Evolutionary conservation across 2,329 filamentous ascomycete species (phyloP).

Genomic region (Pseudonectria buxi): DNA sequence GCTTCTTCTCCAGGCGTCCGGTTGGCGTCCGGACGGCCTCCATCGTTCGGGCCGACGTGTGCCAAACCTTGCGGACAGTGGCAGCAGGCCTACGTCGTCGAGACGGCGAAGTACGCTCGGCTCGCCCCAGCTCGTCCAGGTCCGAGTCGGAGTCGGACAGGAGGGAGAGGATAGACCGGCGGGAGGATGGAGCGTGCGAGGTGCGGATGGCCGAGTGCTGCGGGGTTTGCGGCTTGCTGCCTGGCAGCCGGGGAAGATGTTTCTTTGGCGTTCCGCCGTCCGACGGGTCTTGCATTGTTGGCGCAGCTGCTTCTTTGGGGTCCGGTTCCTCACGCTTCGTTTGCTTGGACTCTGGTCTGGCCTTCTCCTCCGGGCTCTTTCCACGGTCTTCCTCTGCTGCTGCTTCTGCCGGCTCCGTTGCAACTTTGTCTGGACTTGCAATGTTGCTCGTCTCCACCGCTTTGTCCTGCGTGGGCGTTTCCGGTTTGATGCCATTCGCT

Average conservation of each 20-base stretch:
- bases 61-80: slow-evolving; percentile 21
- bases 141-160: slow-evolving; percentile 35
- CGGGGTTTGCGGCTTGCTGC: slow-evolving; percentile 20
- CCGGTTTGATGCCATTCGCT: slow-evolving; percentile 1
- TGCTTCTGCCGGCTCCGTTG: no score
- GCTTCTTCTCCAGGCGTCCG: slow-evolving; percentile 11
- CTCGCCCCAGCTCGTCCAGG: slow-evolving; percentile 26
- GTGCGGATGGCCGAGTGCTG: slow-evolving; percentile 18
- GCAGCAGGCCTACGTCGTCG: slow-evolving; percentile 8
- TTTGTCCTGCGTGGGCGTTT: no score
- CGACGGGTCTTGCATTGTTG: no score
- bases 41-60: slow-evolving; percentile 22
- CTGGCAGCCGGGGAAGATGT: no score
- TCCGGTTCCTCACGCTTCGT: no score
- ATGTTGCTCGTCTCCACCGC: not conserved
- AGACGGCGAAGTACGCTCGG: slow-evolving; percentile 8
- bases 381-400: no score
- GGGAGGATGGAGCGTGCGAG: slow-evolving; percentile 23
- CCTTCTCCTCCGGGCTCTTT: no score
- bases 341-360: no score
- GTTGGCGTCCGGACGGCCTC: slow-evolving; percentile 21
- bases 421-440: not conserved
- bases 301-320: no score
- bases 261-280: not conserved
- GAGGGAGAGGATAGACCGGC: slow-evolving; percentile 36